Conservation (phyloP, 768 basidiomycete species). For the Rhizopogon roseolus region DNA sequence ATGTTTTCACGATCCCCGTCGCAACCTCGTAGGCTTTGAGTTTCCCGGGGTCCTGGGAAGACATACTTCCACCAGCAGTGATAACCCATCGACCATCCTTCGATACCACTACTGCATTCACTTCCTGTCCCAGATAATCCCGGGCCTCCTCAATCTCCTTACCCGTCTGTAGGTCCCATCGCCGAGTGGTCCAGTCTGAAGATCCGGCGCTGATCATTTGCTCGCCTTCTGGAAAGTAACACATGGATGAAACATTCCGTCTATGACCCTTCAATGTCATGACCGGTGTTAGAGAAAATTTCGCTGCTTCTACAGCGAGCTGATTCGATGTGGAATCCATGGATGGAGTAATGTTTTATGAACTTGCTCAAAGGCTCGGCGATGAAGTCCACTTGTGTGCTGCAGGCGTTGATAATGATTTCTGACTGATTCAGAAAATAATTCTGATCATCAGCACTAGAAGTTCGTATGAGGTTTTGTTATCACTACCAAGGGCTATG, state of each 20-base stretch:
- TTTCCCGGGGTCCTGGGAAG: background rate
- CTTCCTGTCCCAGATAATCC: background rate
- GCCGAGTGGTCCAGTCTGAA: background rate
- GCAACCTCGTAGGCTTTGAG: background rate
- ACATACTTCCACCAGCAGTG: background rate
- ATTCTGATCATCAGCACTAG: too few species aligned
- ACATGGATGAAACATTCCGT: background rate
- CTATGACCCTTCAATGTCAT: background rate
- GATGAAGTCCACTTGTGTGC: too few species aligned
- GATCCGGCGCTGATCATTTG: background rate
- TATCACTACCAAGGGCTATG: too few species aligned
- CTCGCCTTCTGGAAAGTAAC: background rate
- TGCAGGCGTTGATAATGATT: too few species aligned
- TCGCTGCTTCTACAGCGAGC: background rate
- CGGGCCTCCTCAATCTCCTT: background rate
- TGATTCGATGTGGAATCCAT: background rate
- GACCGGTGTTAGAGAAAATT: background rate
- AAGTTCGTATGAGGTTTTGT: too few species aligned
- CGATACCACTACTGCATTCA: background rate
- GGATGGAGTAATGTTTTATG: background rate
- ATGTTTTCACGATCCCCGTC: background rate
- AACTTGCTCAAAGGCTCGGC: too few species aligned
- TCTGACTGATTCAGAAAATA: too few species aligned
- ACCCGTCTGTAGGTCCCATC: background rate
- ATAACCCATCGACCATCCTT: background rate